Evolutionary conservation across 2,329 filamentous ascomycete genomes (phyloP).

Genomic region (Diaporthe citriasiana): DNA sequence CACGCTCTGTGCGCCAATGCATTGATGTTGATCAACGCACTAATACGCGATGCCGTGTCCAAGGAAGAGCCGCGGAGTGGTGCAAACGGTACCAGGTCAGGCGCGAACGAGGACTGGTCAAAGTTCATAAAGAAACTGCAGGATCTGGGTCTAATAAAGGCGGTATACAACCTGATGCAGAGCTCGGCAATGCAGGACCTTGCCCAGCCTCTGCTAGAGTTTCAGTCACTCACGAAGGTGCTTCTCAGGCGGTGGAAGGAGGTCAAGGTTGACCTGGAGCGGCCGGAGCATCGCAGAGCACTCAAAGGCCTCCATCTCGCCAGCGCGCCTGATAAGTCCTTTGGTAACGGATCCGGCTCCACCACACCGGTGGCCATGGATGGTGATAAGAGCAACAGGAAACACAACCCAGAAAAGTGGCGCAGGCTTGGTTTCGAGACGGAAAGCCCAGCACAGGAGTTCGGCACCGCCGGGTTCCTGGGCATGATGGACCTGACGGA

Average conservation of each 20-base stretch:
- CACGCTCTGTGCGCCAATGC: conserved; percentile 97
- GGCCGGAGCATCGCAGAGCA: conserved; percentile 87
- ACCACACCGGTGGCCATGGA: conserved; percentile 53
- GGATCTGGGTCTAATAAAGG: conserved; percentile 92
- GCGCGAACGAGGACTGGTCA: conserved; percentile 82
- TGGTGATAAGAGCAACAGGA: conserved; percentile 71
- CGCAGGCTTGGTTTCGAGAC: conserved; percentile 90
- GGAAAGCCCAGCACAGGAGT: conserved; percentile 88
- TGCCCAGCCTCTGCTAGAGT: conserved; percentile 90
- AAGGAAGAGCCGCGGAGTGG: conserved; percentile 70
- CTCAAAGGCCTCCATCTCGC: conserved; percentile 88
- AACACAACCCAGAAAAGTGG: conserved; percentile 93
- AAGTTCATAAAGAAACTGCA: conserved; percentile 95
- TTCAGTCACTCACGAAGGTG: conserved; percentile 91
- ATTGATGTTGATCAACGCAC: conserved; percentile 92
- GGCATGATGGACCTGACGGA: conserved; percentile 98
- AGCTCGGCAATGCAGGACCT: conserved; percentile 92
- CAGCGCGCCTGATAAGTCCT: conserved; percentile 76
- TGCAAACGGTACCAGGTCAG: conserved; percentile 51
- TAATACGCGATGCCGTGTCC: conserved; percentile 92
- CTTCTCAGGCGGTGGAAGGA: conserved; percentile 90
- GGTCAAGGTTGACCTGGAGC: conserved; percentile 85
- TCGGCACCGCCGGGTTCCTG: conserved; percentile 86
- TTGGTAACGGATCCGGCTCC: conserved; percentile 56
- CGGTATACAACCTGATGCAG: conserved; percentile 94